phyloP scores from a whole-genome alignment of 768 basidiomycete species.

The Boletus barrowsii region DNA sequence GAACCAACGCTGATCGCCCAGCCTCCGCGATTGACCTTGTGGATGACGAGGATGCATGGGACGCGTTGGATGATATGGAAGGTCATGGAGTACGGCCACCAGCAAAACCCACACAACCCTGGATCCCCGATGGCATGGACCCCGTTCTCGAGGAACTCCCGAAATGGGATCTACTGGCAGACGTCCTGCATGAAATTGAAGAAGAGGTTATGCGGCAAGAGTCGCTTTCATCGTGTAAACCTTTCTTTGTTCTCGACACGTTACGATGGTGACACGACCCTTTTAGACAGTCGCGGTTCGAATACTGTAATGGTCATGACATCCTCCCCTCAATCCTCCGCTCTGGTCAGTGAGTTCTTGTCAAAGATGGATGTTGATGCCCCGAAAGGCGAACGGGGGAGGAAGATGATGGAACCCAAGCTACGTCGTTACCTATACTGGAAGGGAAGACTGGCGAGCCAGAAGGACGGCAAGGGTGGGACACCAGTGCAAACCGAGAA shows the following conservation, averaged over 20 bases:
- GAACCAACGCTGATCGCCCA: slow-evolving; percentile 19
- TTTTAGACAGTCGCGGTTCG: slow-evolving; percentile 45
- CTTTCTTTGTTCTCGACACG: not conserved
- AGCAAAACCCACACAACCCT: slow-evolving; percentile 29
- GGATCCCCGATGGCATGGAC: slow-evolving; percentile 77
- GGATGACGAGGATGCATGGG: slow-evolving; percentile 76
- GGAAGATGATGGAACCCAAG: slow-evolving; percentile 75
- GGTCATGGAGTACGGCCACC: slow-evolving; percentile 5
- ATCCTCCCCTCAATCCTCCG: slow-evolving; percentile 71
- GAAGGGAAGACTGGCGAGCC: slow-evolving; percentile 52
- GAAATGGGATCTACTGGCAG: slow-evolving; percentile 85
- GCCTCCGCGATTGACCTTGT: slow-evolving; percentile 39
- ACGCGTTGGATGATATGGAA: slow-evolving; percentile 56
- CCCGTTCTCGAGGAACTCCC: slow-evolving; percentile 92
- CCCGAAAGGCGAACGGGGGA: slow-evolving; percentile 61
- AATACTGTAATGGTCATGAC: slow-evolving; percentile 89
- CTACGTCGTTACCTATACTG: slow-evolving; percentile 74
- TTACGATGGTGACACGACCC: not conserved
- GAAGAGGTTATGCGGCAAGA: slow-evolving; percentile 72
- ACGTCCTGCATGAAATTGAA: slow-evolving; percentile 89
- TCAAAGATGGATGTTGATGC: slow-evolving; percentile 55
- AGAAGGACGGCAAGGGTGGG: slow-evolving; percentile 22
- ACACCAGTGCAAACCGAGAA: not conserved
- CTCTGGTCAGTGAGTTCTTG: slow-evolving; percentile 77
- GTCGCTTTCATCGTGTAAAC: slow-evolving; percentile 29